phyloP scores from a whole-genome alignment of 2,329 filamentous ascomycete species.

The Xylariaceae sp. region DNA sequence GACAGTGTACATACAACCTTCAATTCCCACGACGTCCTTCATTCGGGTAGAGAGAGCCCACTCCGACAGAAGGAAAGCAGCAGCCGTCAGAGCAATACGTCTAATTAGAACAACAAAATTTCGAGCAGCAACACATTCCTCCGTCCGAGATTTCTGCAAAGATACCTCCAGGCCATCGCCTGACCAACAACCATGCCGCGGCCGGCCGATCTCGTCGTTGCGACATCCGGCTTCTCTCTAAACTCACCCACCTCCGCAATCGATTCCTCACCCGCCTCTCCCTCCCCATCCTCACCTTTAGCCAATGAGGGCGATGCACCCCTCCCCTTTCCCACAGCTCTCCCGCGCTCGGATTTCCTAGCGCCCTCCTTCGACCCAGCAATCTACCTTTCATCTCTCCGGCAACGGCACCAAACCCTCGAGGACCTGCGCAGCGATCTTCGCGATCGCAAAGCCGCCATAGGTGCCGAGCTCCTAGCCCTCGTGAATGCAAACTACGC shows the following conservation, averaged over 20 bases:
- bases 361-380: conserved; percentile 70
- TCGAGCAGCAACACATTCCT: no score
- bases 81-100: no score
- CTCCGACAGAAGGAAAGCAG: no score
- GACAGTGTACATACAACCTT: no score
- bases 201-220: conserved; percentile 17
- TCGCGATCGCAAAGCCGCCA: conserved; percentile 68
- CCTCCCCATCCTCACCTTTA: conserved; percentile 36
- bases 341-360: conserved; percentile 79
- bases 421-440: conserved; percentile 87
- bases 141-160: no score
- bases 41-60: no score
- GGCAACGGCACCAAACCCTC: conserved; percentile 88
- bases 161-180: no score
- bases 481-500: conserved; percentile 94
- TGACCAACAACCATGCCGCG: conserved; percentile 4
- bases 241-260: conserved; percentile 39
- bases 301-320: conserved; percentile 52
- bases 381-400: conserved; percentile 71
- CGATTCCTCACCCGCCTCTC: conserved; percentile 31
- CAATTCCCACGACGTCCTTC: no score
- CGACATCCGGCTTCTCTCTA: conserved; percentile 29
- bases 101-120: no score
- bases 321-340: conserved; percentile 81
- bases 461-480: conserved; percentile 83